Percentiles rank a stretch among this genome's conserved stretches.
phyloP scores from a whole-genome alignment of 257 asterid genomes.

The Osmanthus fragrans region DNA sequence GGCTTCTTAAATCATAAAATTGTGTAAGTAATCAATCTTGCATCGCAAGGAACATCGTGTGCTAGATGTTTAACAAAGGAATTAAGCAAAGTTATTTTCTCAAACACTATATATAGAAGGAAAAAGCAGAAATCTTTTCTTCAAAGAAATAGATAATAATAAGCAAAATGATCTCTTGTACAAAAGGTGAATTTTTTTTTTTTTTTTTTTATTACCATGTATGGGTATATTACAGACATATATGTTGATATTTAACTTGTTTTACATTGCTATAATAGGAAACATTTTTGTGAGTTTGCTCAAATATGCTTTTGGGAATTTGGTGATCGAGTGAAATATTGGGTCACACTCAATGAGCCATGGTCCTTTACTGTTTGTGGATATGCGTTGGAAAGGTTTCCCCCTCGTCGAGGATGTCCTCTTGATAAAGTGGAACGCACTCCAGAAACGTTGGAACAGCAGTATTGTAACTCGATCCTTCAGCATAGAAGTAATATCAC shows the following conservation, averaged over 20 bases:
- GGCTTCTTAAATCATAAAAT: constrained; percentile 8
- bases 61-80: too few species aligned
- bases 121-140: too few species aligned
- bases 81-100: too few species aligned
- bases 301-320: constrained; percentile 27
- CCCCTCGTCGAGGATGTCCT: constrained; percentile 17
- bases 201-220: too few species aligned
- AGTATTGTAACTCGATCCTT: background rate
- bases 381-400: background rate
- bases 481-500: background rate
- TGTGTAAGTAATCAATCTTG: background rate
- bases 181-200: too few species aligned
- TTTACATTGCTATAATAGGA: background rate
- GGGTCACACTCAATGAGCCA: constrained; percentile 31
- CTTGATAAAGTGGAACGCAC: too few species aligned
- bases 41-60: background rate
- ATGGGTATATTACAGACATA: too few species aligned
- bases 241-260: background rate
- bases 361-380: constrained; percentile 15
- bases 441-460: too few species aligned
- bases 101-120: too few species aligned
- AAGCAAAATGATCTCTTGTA: background rate
- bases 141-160: too few species aligned
- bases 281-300: constrained; percentile 21
- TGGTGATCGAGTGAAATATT: constrained; percentile 23